These are phyloP conservation scores for Circinella minor DNA, from an alignment of 371 early-diverging fungal species.

Conservation along the genomic window DNA sequence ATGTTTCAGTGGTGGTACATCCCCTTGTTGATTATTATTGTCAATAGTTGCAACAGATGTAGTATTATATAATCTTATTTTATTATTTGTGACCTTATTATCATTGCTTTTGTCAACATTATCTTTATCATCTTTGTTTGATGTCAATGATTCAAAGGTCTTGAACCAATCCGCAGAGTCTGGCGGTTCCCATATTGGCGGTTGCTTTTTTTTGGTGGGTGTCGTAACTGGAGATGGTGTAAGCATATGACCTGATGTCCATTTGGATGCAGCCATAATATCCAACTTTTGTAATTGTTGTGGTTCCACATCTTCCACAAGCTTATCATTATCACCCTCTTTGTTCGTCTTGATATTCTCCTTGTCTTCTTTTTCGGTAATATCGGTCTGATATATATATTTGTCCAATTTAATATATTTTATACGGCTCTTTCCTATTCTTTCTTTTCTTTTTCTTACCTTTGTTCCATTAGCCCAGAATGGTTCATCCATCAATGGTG, in stretches of 20 bases:
- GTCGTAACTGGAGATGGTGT: background rate
- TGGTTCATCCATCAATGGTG: slow-evolving; percentile 18
- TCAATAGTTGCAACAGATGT: too few species aligned
- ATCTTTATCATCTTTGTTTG: background rate
- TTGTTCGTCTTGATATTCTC: background rate
- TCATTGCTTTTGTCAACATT: background rate
- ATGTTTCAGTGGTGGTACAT: background rate
- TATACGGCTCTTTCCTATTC: background rate
- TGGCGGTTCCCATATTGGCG: background rate
- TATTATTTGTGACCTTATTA: too few species aligned
- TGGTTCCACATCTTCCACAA: slow-evolving; percentile 6
- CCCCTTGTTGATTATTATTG: too few species aligned
- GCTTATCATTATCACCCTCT: background rate
- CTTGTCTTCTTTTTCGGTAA: background rate
- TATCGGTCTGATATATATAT: too few species aligned
- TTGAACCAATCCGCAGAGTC: background rate
- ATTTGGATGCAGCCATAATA: background rate
- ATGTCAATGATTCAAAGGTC: background rate
- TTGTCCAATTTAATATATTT: background rate
- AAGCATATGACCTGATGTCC: background rate
- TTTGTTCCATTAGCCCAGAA: slow-evolving; percentile 18
- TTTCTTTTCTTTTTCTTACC: slow-evolving; percentile 1
- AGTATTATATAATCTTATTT: too few species aligned
- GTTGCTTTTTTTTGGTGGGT: background rate
- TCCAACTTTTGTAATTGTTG: slow-evolving; percentile 1